These are phyloP conservation scores for Phytophthora sp. DNA, from an alignment of 352 stramenopile genomes.

Conservation along the genomic window DNA sequence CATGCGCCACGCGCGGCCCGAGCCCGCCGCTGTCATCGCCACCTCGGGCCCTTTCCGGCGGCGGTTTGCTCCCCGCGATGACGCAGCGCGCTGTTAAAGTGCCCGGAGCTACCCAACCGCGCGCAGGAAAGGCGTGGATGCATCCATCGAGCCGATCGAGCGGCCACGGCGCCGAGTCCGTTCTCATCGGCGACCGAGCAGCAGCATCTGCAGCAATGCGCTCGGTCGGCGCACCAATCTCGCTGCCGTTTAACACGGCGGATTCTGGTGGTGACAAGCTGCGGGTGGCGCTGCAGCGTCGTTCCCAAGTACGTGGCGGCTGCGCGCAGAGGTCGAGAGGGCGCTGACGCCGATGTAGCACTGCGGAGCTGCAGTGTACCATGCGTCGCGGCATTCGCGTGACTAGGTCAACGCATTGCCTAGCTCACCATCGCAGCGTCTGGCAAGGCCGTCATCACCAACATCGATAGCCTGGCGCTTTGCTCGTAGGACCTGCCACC, in stretches of 20 bases:
- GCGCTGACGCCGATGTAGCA: too few relatives aligned
- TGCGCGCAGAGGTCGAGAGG: too few relatives aligned
- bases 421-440: too few relatives aligned
- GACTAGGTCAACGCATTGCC: too few relatives aligned
- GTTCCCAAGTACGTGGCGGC: slow-evolving; percentile 3
- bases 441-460: too few relatives aligned
- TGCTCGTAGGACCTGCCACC: too few relatives aligned
- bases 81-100: slow-evolving; percentile 18
- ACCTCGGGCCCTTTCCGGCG: neutral
- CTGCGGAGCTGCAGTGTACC: too few relatives aligned
- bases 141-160: too few relatives aligned
- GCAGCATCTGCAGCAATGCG: neutral
- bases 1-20: slow-evolving; percentile 7
- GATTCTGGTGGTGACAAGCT: slow-evolving; percentile 15
- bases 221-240: neutral
- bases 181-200: neutral
- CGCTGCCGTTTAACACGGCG: slow-evolving; percentile 11
- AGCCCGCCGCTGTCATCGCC: slow-evolving; percentile 11
- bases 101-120: slow-evolving; percentile 13
- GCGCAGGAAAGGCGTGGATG: neutral
- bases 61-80: slow-evolving; percentile 17
- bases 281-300: slow-evolving; percentile 16
- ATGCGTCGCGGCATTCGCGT: too few relatives aligned
- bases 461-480: too few relatives aligned
- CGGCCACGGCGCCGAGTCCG: too few relatives aligned